Evolutionary conservation across 2,329 filamentous ascomycete species (phyloP).

Genomic region (Mycosphaerella arachidis): DNA sequence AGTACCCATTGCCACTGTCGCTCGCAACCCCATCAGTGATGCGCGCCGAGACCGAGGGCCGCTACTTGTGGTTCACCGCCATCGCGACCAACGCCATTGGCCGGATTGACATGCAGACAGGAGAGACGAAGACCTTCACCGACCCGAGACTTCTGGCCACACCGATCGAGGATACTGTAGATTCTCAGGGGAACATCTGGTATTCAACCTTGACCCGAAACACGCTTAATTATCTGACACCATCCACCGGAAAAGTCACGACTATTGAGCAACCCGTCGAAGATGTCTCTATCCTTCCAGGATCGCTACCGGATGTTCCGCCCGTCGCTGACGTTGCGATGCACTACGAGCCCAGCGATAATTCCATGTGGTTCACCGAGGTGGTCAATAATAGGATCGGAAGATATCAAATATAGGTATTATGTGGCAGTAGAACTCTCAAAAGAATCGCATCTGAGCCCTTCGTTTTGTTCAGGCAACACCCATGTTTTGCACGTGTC

Average conservation of each 20-base stretch:
- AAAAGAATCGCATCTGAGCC: constrained; percentile 48
- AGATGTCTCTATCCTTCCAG: constrained; percentile 9
- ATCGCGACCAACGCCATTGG: constrained; percentile 21
- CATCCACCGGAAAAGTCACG: constrained; percentile 16
- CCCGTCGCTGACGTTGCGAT: constrained; percentile 19
- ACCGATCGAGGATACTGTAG: constrained; percentile 19
- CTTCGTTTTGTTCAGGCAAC: background rate
- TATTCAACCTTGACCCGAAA: constrained; percentile 5
- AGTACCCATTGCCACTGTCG: constrained; percentile 17
- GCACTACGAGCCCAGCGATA: constrained; percentile 16
- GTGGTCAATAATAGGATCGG: constrained; percentile 19
- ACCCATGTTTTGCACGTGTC: background rate
- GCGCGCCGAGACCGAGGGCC: constrained; percentile 21
- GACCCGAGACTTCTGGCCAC: constrained; percentile 17
- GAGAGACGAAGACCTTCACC: constrained; percentile 12
- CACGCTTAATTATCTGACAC: constrained; percentile 20
- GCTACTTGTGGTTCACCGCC: constrained; percentile 23
- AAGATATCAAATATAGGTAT: constrained; percentile 5
- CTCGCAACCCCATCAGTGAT: constrained; percentile 21
- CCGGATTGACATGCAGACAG: constrained; percentile 20
- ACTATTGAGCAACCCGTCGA: constrained; percentile 16
- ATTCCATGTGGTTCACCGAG: constrained; percentile 21
- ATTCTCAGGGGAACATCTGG: constrained; percentile 20
- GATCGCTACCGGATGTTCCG: constrained; percentile 15
- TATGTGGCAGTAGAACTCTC: constrained; percentile 34